phyloP scores from a whole-genome alignment of 306 rosid genomes.

The Prunus fruticosa region DNA sequence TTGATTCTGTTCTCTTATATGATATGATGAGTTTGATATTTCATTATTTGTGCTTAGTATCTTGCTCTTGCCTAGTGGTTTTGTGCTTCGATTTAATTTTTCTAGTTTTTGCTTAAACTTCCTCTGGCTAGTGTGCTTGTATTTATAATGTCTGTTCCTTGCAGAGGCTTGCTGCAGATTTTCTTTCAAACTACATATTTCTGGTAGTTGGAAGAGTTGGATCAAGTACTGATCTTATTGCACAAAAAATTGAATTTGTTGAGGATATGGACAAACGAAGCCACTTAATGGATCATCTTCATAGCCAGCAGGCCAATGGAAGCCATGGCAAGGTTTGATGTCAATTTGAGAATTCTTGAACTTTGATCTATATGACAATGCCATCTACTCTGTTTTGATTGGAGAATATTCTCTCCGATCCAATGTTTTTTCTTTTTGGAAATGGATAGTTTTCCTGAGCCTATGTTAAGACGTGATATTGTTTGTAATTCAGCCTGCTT shows the following conservation, averaged over 20 bases:
- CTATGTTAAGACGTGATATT: neutral
- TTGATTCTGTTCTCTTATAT: neutral
- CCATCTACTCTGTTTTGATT: neutral
- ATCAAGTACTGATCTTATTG: slow-evolving; percentile 38
- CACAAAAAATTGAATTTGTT: slow-evolving; percentile 28
- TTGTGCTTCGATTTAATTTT: neutral
- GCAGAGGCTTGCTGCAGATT: slow-evolving; percentile 40
- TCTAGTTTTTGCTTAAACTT: neutral
- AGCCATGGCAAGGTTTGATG: slow-evolving; percentile 24
- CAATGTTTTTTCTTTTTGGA: too few relatives aligned
- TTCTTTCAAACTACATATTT: slow-evolving; percentile 41
- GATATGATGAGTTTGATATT: neutral
- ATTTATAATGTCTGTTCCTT: neutral
- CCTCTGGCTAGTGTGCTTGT: neutral
- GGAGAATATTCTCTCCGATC: neutral
- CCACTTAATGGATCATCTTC: slow-evolving; percentile 25
- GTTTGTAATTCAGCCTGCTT: slow-evolving; percentile 22
- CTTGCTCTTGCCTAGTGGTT: neutral
- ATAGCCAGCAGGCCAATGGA: slow-evolving; percentile 10
- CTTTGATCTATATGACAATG: neutral
- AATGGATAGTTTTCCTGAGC: neutral
- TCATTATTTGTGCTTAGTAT: neutral
- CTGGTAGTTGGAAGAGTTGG: slow-evolving; percentile 40
- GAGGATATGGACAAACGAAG: slow-evolving; percentile 23
- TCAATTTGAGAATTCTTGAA: too few relatives aligned